A percentile compares a stretch with the other conserved stretches of the same genome.
These are phyloP conservation scores for Aspergillus haitiensis DNA, from an alignment of 495 filamentous ascomycete genomes.

Conservation along the genomic window DNA sequence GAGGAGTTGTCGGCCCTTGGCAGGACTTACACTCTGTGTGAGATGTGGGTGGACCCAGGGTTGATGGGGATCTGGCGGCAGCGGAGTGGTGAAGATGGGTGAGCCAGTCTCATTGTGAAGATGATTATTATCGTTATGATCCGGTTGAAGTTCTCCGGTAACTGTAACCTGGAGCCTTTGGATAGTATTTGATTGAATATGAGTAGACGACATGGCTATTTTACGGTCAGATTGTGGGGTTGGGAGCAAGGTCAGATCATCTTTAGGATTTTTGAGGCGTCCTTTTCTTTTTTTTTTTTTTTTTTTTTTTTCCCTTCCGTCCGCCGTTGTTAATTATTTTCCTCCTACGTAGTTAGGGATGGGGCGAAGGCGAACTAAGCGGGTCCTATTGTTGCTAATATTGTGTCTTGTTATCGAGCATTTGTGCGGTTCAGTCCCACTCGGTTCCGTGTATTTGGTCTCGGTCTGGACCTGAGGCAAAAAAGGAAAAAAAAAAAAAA, in stretches of 20 bases:
- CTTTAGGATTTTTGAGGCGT: no score
- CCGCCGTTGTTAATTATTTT: no score
- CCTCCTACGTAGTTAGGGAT: no score
- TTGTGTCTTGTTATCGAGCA: background rate
- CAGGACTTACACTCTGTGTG: constrained; percentile 30
- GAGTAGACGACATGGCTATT: no score
- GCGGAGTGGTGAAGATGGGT: background rate
- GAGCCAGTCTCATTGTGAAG: background rate
- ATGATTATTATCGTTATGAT: background rate
- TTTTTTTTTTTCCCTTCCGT: no score
- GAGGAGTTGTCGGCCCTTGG: constrained; percentile 41
- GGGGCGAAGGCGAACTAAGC: no score
- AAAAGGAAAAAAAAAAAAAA: no score
- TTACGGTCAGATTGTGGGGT: no score
- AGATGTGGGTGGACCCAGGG: constrained; percentile 40
- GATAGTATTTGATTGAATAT: no score
- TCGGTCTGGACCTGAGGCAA: background rate
- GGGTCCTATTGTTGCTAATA: background rate
- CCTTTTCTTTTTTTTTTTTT: no score
- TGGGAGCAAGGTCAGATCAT: no score
- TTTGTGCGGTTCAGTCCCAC: constrained; percentile 2
- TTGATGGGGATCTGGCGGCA: background rate
- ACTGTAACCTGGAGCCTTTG: background rate
- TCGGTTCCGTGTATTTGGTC: background rate
- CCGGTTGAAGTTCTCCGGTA: background rate